These are phyloP conservation scores for Penicillium expansum DNA, from an alignment of 2,329 filamentous ascomycete genomes.

Conservation along the genomic window DNA sequence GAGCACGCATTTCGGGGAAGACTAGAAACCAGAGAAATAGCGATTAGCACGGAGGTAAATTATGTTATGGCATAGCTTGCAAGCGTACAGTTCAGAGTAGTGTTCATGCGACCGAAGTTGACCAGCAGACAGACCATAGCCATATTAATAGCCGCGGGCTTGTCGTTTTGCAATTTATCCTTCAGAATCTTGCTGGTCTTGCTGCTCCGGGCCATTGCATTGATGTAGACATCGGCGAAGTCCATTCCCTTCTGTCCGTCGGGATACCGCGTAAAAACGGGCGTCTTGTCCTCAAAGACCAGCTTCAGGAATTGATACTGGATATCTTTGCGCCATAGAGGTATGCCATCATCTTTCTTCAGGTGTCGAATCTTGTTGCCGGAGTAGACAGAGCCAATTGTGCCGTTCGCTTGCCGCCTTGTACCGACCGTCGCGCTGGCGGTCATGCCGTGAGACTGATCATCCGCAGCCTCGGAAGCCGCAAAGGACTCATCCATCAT, in stretches of 20 bases:
- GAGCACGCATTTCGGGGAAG: slow-evolving; percentile 98
- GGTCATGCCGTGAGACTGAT: slow-evolving; percentile 38
- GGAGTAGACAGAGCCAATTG: slow-evolving; percentile 64
- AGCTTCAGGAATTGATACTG: slow-evolving; percentile 63
- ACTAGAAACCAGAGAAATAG: slow-evolving; percentile 53
- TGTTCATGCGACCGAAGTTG: slow-evolving; percentile 98
- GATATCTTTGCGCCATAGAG: slow-evolving; percentile 66
- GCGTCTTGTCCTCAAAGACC: slow-evolving; percentile 60
- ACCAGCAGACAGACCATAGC: slow-evolving; percentile 98
- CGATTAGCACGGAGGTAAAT: slow-evolving; percentile 3
- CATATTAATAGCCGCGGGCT: slow-evolving; percentile 92
- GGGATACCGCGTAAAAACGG: slow-evolving; percentile 88
- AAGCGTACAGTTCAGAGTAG: slow-evolving; percentile 84
- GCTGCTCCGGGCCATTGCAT: slow-evolving; percentile 97
- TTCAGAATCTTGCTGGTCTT: slow-evolving; percentile 98
- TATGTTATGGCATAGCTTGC: not conserved
- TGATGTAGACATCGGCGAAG: slow-evolving; percentile 96
- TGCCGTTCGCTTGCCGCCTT: slow-evolving; percentile 62
- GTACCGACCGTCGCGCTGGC: slow-evolving; percentile 48
- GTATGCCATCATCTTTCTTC: slow-evolving; percentile 66
- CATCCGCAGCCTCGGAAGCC: slow-evolving; percentile 37
- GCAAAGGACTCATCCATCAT: slow-evolving; percentile 38
- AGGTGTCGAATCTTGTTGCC: slow-evolving; percentile 66
- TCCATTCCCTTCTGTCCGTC: slow-evolving; percentile 70
- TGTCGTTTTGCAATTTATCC: slow-evolving; percentile 91